Evolutionary conservation across 352 stramenopile genomes (phyloP), one percentile per base, ranked within the genome.

Genomic region (Globisporangium megalacanthum): DNA sequence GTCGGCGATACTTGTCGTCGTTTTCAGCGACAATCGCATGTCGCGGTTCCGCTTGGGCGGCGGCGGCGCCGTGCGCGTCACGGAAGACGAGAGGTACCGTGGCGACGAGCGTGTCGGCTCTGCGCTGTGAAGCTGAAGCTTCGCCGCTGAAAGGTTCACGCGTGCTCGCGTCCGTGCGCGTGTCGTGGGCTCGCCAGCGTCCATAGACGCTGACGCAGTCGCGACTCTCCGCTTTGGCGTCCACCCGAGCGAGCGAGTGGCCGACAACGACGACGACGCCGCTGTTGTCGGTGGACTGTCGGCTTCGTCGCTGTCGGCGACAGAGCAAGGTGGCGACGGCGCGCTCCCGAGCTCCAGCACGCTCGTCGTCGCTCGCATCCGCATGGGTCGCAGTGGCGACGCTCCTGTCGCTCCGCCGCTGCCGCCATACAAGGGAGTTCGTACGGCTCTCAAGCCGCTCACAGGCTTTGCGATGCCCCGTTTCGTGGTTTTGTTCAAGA

Each of bases 331-430:
- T 9, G 49, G 31, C 20, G 49, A 56, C 14, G 57, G 57, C 4
- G 57, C 57, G 31, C 58, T 64, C 5, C 42, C 46, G 13, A 50
- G 33, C 31, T 64, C 58, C 15, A 64, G 45, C 6, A 45, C 25
- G 17, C 58, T 52, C 7, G 45, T 49, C 11, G 50, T 45, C 17
- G 55, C 19, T 41, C n/a, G 22, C 55, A 61, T 31, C 10, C 55
- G 55, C 22, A 45, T 15, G 9, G 36, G 36, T 0, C 52, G 25
- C n/a, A n/a, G 22, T 8, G 39, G 52, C 15, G 52, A 57, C 44
- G 44, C 10, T n/a, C 7, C 15, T 22, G 44, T 4, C 44, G 19
- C 19, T 15, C 25, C 25, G 1, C 25, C 25, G 4, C 25, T 29
- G 25, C 25, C 25, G 25, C 25, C 25, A 29, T 1, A 29, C 25